Conservation (phyloP, 768 basidiomycete species). For the Paxillus ammoniavirescens region DNA sequence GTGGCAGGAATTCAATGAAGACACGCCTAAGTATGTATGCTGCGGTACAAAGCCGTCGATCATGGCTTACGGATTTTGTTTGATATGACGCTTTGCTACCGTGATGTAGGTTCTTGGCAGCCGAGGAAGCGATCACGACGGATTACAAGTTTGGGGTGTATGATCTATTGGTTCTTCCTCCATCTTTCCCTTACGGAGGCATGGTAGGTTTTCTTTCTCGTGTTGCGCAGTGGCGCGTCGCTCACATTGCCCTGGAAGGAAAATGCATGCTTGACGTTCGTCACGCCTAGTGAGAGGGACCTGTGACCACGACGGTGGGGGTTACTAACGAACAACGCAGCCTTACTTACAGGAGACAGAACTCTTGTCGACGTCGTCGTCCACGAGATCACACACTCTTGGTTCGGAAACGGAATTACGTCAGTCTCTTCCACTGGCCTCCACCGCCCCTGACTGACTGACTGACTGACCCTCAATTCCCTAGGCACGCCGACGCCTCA, state of each 20-base stretch:
- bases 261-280: constrained; percentile 83
- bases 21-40: constrained; percentile 61
- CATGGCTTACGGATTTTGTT: background rate
- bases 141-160: constrained; percentile 86
- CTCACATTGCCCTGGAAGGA: constrained; percentile 46
- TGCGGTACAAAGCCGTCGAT: background rate
- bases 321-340: constrained; percentile 30
- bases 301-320: background rate
- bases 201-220: constrained; percentile 47
- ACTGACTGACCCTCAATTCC: background rate
- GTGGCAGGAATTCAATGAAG: constrained; percentile 87
- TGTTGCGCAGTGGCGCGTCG: background rate
- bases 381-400: constrained; percentile 83
- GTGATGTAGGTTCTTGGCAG: constrained; percentile 60
- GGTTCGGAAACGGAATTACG: constrained; percentile 92
- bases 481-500: constrained; percentile 62
- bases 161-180: constrained; percentile 84
- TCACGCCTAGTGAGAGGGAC: constrained; percentile 72
- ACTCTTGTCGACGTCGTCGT: constrained; percentile 88
- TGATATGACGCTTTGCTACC: background rate
- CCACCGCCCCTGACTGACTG: background rate
- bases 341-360: constrained; percentile 83
- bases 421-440: constrained; percentile 32
- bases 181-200: constrained; percentile 90
- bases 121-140: constrained; percentile 65